Evolutionary conservation across 2,329 filamentous ascomycete species (phyloP).

Genomic region (Byssothecium circinans): DNA sequence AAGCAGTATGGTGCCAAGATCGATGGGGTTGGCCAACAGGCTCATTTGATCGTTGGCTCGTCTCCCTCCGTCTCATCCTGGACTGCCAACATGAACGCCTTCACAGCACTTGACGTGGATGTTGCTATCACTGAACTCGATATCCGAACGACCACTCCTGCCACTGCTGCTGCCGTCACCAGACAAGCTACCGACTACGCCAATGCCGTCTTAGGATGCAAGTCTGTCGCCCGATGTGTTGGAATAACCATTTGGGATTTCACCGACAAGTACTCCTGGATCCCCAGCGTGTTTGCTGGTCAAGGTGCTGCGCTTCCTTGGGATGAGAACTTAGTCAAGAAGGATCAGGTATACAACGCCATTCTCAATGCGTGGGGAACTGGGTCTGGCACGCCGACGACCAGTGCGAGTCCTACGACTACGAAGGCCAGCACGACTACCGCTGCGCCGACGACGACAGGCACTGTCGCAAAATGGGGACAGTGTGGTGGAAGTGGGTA

Average conservation of each 20-base stretch:
- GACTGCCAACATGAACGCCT: slow-evolving; percentile 53
- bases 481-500: slow-evolving; percentile 52
- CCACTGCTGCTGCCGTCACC: slow-evolving; percentile 21
- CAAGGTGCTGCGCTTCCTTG: slow-evolving; percentile 50
- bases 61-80: slow-evolving; percentile 37
- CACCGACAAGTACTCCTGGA: slow-evolving; percentile 52
- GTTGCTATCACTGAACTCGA: slow-evolving; percentile 68
- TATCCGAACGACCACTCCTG: slow-evolving; percentile 48
- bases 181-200: slow-evolving; percentile 57
- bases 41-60: slow-evolving; percentile 53
- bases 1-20: slow-evolving; percentile 35
- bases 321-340: slow-evolving; percentile 51
- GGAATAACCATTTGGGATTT: slow-evolving; percentile 63
- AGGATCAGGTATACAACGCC: slow-evolving; percentile 32
- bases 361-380: slow-evolving; percentile 22
- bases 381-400: background rate
- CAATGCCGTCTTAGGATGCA: slow-evolving; percentile 55
- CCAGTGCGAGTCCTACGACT: background rate
- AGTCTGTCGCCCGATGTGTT: slow-evolving; percentile 57
- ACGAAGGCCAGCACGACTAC: background rate
- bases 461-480: slow-evolving; percentile 21
- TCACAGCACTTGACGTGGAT: slow-evolving; percentile 57
- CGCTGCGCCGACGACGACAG: slow-evolving; percentile 1
- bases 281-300: slow-evolving; percentile 46
- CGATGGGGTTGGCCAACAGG: slow-evolving; percentile 53